phyloP scores from a whole-genome alignment of 2,329 filamentous ascomycete species.

The Penicillium sp. region DNA sequence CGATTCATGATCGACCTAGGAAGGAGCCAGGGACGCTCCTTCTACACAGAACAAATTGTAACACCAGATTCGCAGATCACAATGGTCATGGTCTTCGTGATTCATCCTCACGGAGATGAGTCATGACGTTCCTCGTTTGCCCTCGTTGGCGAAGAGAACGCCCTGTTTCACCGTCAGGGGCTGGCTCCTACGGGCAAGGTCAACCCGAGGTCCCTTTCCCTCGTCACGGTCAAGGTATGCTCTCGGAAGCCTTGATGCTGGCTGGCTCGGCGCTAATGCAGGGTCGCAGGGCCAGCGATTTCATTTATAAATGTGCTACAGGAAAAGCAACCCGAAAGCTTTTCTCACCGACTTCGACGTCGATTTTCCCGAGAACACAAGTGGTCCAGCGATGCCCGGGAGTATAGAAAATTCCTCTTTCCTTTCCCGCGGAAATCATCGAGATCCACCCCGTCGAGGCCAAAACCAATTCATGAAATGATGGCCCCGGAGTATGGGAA shows the following conservation, averaged over 20 bases:
- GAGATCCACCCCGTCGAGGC: conserved; percentile 2
- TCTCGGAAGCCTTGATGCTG: neutral
- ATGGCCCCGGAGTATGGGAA: conserved; percentile 26
- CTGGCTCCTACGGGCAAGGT: conserved; percentile 11
- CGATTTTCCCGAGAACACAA: conserved; percentile 36
- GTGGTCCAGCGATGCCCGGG: conserved; percentile 16
- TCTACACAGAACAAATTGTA: neutral
- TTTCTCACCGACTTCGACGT: conserved; percentile 33
- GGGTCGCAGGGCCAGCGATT: neutral
- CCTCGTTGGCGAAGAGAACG: conserved; percentile 25
- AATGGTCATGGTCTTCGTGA: neutral
- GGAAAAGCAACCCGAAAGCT: conserved; percentile 18
- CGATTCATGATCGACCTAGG: neutral
- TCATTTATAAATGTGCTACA: neutral
- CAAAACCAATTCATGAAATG: neutral
- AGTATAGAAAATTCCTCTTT: conserved; percentile 16
- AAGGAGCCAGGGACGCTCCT: neutral
- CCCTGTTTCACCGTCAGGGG: conserved; percentile 15
- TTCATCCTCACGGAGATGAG: neutral
- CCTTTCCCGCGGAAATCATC: conserved; percentile 21
- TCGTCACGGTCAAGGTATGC: conserved; percentile 10
- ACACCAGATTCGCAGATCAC: neutral
- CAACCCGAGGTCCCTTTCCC: neutral
- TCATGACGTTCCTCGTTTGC: conserved; percentile 28
- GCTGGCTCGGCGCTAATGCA: neutral